Conservation (phyloP, 2,329 filamentous ascomycete genomes). For the Aureobasidium subglaciale region DNA sequence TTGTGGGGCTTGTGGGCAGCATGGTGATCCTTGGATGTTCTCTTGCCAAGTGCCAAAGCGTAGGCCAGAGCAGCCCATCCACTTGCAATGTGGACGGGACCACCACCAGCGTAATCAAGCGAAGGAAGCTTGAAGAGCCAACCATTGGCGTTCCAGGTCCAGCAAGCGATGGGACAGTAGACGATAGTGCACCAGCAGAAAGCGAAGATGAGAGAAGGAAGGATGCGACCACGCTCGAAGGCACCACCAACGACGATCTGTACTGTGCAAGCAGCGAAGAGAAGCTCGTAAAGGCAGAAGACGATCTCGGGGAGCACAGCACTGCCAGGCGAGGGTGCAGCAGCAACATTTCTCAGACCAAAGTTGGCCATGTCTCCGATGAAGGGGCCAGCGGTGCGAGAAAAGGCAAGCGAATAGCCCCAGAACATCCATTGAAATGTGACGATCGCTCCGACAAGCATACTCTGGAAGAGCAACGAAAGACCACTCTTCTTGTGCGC, state of each 20-base stretch:
- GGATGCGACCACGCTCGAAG: slow-evolving; percentile 56
- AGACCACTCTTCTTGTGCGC: slow-evolving; percentile 56
- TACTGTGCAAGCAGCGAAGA: slow-evolving; percentile 56
- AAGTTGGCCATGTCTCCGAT: slow-evolving; percentile 58
- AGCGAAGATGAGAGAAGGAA: slow-evolving; percentile 57
- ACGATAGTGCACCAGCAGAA: slow-evolving; percentile 60
- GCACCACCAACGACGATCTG: slow-evolving; percentile 60
- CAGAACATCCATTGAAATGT: slow-evolving; percentile 55
- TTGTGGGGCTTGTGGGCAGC: slow-evolving; percentile 54
- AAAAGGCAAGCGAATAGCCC: slow-evolving; percentile 59
- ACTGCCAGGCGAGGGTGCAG: slow-evolving; percentile 53
- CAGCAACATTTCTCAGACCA: slow-evolving; percentile 53
- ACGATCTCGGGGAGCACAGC: slow-evolving; percentile 55
- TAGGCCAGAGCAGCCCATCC: slow-evolving; percentile 59
- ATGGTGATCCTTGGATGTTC: slow-evolving; percentile 43
- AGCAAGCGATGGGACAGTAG: slow-evolving; percentile 57
- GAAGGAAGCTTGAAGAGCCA: slow-evolving; percentile 57
- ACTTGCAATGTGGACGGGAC: slow-evolving; percentile 57
- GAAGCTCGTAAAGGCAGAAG: slow-evolving; percentile 58
- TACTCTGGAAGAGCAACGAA: slow-evolving; percentile 54
- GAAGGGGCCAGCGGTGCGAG: slow-evolving; percentile 52
- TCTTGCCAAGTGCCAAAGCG: slow-evolving; percentile 55
- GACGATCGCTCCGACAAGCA: slow-evolving; percentile 45
- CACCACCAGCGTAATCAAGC: slow-evolving; percentile 49
- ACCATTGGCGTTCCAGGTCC: slow-evolving; percentile 61